Conservation (phyloP, 2,329 filamentous ascomycete genomes). For the Nakataea oryzae region DNA sequence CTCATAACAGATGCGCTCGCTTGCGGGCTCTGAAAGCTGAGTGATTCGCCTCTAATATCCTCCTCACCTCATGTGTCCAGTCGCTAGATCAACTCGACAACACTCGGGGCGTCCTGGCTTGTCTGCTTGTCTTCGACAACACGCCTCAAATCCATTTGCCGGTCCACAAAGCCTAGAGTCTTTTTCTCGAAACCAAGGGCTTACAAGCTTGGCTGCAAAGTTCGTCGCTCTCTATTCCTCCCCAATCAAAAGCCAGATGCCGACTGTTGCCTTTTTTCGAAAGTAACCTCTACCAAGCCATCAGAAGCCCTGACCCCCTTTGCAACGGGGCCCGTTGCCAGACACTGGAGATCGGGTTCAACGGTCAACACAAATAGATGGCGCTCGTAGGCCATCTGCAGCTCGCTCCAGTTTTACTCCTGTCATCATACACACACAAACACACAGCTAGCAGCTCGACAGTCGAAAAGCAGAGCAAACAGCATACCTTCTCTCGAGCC, state of each 20-base stretch:
- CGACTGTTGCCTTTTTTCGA: too few species aligned
- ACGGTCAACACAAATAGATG: neutral
- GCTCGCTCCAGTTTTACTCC: neutral
- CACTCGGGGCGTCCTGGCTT: neutral
- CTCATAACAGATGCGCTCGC: neutral
- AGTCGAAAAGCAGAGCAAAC: neutral
- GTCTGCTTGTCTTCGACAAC: too few species aligned
- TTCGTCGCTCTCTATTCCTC: neutral
- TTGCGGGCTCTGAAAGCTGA: neutral
- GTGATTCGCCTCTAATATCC: neutral
- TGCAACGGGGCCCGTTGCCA: neutral
- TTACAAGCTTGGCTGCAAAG: neutral
- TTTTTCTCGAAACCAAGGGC: neutral
- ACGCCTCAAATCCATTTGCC: neutral
- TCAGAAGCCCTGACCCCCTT: neutral
- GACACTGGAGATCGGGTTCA: neutral
- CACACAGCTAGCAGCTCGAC: neutral
- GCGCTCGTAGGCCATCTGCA: neutral
- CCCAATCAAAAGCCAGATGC: too few species aligned
- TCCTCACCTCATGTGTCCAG: neutral
- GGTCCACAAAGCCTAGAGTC: neutral
- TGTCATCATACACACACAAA: neutral
- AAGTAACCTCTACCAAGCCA: neutral
- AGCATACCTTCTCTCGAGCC: too few species aligned
- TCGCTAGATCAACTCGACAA: neutral